A percentile compares a stretch with the other conserved stretches of the same genome.
Conservation (phyloP, 75 land plant species). For the Azolla pinnata region DNA sequence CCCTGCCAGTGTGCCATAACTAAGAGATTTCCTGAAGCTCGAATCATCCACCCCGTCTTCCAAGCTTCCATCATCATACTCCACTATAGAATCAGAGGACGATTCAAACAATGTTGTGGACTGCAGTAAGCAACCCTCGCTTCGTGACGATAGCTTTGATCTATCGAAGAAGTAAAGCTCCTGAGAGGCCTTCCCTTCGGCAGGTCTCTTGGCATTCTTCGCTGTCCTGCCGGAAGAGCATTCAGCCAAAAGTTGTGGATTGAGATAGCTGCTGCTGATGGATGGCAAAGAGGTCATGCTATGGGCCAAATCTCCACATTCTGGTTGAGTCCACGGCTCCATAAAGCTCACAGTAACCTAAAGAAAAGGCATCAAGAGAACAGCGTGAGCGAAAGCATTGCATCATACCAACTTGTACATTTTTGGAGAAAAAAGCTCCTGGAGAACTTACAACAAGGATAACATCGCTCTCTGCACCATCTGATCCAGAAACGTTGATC, state of each 20-base stretch:
- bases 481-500: constrained; percentile 26
- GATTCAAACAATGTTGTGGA: constrained; percentile 42
- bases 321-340: constrained; percentile 44
- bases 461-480: constrained; percentile 18
- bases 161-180: constrained; percentile 3
- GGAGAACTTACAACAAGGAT: constrained; percentile 22
- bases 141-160: constrained; percentile 34
- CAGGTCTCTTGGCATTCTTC: constrained; percentile 3
- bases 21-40: constrained; percentile 45
- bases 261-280: constrained; percentile 23
- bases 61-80: constrained; percentile 31
- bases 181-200: constrained; percentile 5
- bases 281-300: constrained; percentile 32
- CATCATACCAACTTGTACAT: background rate
- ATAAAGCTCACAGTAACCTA: constrained; percentile 48
- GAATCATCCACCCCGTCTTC: constrained; percentile 36
- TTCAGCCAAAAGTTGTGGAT: background rate
- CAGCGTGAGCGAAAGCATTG: no score
- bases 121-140: constrained; percentile 39
- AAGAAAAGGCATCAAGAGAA: background rate
- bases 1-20: constrained; percentile 66
- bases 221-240: background rate
- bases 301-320: constrained; percentile 36
- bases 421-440: background rate
- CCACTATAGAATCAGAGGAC: constrained; percentile 61